These are phyloP conservation scores for Pseudonitzschia multiseries DNA, from an alignment of 108 stramenopile genomes.

Conservation along the genomic window DNA sequence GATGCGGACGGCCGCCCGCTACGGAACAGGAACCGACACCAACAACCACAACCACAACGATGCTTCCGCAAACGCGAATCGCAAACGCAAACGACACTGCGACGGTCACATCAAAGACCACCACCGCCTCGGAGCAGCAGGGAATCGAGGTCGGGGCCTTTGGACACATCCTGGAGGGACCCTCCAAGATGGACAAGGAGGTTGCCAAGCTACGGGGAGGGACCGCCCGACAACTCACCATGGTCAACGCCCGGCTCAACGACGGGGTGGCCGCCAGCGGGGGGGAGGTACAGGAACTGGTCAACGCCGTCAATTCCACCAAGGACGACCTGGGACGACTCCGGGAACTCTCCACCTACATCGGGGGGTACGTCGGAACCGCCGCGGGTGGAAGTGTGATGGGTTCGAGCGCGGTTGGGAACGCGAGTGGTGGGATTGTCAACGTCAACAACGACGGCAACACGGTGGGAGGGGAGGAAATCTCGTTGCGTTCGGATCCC, in stretches of 20 bases:
- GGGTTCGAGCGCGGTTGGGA: no score
- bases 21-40: neutral
- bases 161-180: slow-evolving; percentile 62
- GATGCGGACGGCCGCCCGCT: neutral
- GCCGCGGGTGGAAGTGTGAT: no score
- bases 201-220: slow-evolving; percentile 67
- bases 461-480: neutral
- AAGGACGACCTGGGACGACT: slow-evolving; percentile 79
- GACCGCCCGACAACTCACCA: slow-evolving; percentile 66
- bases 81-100: neutral
- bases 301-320: slow-evolving; percentile 80
- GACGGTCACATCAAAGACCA: slow-evolving; percentile 14
- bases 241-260: slow-evolving; percentile 83
- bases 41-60: no score
- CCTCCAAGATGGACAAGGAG: slow-evolving; percentile 86
- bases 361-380: slow-evolving; percentile 43
- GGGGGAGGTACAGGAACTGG: slow-evolving; percentile 84
- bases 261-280: slow-evolving; percentile 88
- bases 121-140: slow-evolving; percentile 19
- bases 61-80: neutral
- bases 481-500: neutral
- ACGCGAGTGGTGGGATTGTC: no score
- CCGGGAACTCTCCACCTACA: slow-evolving; percentile 84
- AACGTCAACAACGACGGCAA: slow-evolving; percentile 8
- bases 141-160: slow-evolving; percentile 71